A percentile compares a stretch with the other conserved stretches of the same genome.
Evolutionary conservation across 331 rosid genomes (phyloP).

Genomic region (Malus hybrid): DNA sequence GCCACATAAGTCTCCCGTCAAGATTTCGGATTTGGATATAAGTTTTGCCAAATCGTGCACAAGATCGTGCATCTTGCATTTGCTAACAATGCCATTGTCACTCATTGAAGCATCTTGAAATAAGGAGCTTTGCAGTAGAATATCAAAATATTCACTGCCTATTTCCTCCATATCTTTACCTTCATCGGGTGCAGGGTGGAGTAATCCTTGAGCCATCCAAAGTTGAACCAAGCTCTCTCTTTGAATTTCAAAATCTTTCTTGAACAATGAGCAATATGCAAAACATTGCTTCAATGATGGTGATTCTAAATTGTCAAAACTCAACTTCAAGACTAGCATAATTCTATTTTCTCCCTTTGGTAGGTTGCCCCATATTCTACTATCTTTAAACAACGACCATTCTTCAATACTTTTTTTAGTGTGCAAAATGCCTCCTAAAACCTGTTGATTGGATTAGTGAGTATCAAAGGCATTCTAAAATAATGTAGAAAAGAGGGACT

Average conservation of each 20-base stretch:
- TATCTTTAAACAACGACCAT: too few relatives aligned
- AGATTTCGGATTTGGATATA: background rate
- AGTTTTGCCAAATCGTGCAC: background rate
- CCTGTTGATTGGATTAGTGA: background rate
- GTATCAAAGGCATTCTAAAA: too few relatives aligned
- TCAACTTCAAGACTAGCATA: background rate
- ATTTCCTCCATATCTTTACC: background rate
- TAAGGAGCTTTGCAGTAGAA: background rate
- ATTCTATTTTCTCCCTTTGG: background rate
- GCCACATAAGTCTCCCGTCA: background rate
- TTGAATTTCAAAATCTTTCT: background rate
- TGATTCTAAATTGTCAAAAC: background rate
- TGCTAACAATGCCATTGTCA: background rate
- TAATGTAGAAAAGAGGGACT: too few relatives aligned
- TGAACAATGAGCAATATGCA: background rate
- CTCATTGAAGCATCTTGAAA: background rate
- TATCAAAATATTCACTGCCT: background rate
- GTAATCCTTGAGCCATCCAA: background rate
- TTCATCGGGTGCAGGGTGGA: accelerated
- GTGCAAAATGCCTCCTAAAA: too few relatives aligned
- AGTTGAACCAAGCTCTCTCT: background rate
- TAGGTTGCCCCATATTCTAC: background rate
- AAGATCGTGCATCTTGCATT: background rate
- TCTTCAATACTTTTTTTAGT: too few relatives aligned
- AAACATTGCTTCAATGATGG: background rate